Base-by-base conservation (phyloP, 1,139 yeast species). In the Hemisphaericaspora subhashii region DNA sequence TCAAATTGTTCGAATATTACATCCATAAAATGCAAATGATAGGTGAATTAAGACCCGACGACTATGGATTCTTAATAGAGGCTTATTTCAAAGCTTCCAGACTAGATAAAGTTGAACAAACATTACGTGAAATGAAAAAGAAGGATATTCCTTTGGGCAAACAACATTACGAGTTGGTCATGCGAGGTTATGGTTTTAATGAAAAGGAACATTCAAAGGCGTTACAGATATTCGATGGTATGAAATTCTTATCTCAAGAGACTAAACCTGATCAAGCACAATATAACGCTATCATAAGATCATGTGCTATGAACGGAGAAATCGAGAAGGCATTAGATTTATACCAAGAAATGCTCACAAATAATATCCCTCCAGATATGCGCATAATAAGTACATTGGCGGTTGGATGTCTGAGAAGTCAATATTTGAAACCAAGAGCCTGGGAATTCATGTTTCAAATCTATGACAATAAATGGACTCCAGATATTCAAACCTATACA, bases 401-500 rank as follows among this genome's bases (percentile, higher is more conserved):
- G 0, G 74, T 77, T 46, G 90, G 94, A 0, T 89, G 96, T 57
- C 65, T 84, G 1, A 31, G 25, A 18, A 71, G 75, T 5, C 62
- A 62, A 11, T 64, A 65, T 23, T 69, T 79, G 38, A 66, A 72
- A 20, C 52, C 66, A 36, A 69, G 73, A 47, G 89, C 96, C 0
- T 92, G 98, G 97, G 78, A 79, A 38, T 83, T 78, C 51, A 77
- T 90, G 41, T 72, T 84, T 45, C 83, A 85, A 47, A 79, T 87
- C 43, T 74, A 81, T 50, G 73, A 76, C 15, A 54, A 62, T 33
- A 76, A 74, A 0, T 69, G 74, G 72, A 60, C 66, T 38, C 72
- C 80, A n/a, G 64, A 74, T 12, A 57, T 76, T 17, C 67, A 67
- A 23, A 74, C 86, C 0, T 72, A 83, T 45, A 85, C 83, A 46